These are phyloP conservation scores for Juncus effusus DNA, from an alignment of 176 grass and related monocot genomes.

Conservation along the genomic window DNA sequence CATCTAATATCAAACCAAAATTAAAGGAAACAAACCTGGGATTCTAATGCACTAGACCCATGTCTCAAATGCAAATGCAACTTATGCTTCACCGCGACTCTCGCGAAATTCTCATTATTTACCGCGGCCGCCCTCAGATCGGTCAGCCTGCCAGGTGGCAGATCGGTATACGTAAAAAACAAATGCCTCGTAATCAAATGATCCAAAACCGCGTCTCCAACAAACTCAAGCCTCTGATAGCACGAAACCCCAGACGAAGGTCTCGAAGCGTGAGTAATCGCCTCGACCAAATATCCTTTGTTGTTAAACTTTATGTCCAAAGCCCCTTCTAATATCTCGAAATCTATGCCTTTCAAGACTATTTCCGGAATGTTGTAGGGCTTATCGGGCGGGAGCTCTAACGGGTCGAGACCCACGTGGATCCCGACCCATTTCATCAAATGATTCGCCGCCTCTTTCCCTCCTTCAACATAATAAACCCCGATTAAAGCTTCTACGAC, in stretches of 20 bases:
- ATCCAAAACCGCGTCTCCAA: conserved; percentile 97
- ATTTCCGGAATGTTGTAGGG: conserved; percentile 87
- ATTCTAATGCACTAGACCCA: conserved; percentile 87
- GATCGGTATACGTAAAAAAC: conserved; percentile 92
- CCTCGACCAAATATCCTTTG: conserved; percentile 82
- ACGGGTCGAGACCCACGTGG: conserved; percentile 70
- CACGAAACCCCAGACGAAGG: conserved; percentile 95
- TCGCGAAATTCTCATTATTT: conserved; percentile 98
- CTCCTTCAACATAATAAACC: conserved; percentile 88
- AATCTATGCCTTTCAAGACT: conserved; percentile 72
- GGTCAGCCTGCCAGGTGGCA: conserved; percentile 89
- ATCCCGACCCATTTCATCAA: conserved; percentile 98
- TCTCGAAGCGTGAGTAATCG: conserved; percentile 90
- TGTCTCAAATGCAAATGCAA: conserved; percentile 87
- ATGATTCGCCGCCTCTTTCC: conserved; percentile 91
- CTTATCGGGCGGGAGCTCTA: conserved; percentile 61
- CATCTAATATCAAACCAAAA: background rate
- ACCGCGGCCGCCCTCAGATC: conserved; percentile 93
- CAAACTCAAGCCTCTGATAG: conserved; percentile 97
- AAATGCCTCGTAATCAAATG: conserved; percentile 87
- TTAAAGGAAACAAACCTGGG: conserved; percentile 48
- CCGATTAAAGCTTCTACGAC: conserved; percentile 96
- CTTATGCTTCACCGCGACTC: conserved; percentile 84
- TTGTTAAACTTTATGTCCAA: conserved; percentile 62
- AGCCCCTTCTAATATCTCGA: conserved; percentile 71